Conservation (phyloP, 192 early-diverging fungal genomes). For the Umbelopsis ramanniana region DNA sequence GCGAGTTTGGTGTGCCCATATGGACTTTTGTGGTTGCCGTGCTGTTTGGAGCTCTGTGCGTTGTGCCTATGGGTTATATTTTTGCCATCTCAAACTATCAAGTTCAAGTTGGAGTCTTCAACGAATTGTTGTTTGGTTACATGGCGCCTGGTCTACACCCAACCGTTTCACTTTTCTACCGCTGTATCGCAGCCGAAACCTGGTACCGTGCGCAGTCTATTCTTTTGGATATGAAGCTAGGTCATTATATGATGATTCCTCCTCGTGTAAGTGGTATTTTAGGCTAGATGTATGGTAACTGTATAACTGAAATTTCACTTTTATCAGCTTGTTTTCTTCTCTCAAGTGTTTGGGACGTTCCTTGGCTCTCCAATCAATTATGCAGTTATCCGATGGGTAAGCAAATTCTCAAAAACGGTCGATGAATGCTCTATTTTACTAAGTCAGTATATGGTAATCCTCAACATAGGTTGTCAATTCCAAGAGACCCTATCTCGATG, state of each 20-base stretch:
- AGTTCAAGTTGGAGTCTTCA: conserved; percentile 44
- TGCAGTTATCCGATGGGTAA: conserved; percentile 41
- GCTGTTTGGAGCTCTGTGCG: conserved; percentile 39
- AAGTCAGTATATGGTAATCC: background rate
- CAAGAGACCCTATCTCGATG: conserved; percentile 50
- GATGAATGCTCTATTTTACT: background rate
- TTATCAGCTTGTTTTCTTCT: conserved; percentile 18
- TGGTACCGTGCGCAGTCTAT: conserved; percentile 52
- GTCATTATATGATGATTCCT: conserved; percentile 19
- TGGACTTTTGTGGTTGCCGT: conserved; percentile 47
- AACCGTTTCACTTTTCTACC: conserved; percentile 45
- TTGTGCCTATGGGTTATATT: conserved; percentile 49
- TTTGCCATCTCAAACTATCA: conserved; percentile 46
- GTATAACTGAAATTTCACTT: background rate
- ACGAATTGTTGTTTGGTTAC: conserved; percentile 40
- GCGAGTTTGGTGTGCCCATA: conserved; percentile 43
- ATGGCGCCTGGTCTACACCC: conserved; percentile 43
- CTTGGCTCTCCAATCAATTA: conserved; percentile 49
- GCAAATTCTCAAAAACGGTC: background rate
- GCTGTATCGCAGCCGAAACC: conserved; percentile 46
- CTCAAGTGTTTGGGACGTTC: conserved; percentile 48
- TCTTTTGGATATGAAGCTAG: conserved; percentile 27
- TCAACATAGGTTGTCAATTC: conserved; percentile 37
- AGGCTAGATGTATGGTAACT: background rate
- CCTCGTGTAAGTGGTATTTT: background rate